Evolutionary conservation across 495 filamentous ascomycete species (phyloP), one percentile per base, ranked within the genome.

Genomic region (Astrothelium macrocarpum): DNA sequence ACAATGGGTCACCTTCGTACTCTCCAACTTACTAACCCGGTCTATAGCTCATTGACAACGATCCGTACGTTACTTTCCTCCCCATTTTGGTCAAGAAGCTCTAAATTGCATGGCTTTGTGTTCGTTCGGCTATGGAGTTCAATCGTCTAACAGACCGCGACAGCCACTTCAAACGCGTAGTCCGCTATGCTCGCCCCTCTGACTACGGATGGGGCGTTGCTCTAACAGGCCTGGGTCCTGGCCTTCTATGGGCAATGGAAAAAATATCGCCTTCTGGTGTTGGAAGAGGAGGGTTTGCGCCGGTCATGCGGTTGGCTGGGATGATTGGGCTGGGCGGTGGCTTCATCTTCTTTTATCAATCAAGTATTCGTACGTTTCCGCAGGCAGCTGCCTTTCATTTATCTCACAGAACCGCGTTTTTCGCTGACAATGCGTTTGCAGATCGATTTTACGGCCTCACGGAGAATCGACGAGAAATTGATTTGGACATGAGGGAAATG

Each of bases 401-500:
- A 31, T 10, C 31, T 20, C 5, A 7, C 2, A 11, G 36, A 36
- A 34, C 5, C 16, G 67, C 78, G 75, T 16, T 10, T 16, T 9
- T 45, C 26, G 63, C 65, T 68, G 32, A 66, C 53, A 59, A 46
- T 45, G 1, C 5, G 36, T 31, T 62, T 53, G 36, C 53, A 46
- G 62, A 65, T 42, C 90, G 94, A 58, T 97, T 98, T 79, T 96
- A 96, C 80, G 94, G 94, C 66, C 88, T 90, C 78, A 84, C 82
- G 34, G 94, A 98, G 74, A 97, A 98, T 78, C 76, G 84, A 49
- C 85, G 95, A 63, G 94, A 98, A 72, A 78, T 92, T 32, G 90
- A 96, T 45, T 88, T 93, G 86, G 94, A 98, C 73, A 98, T 96
- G 91, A 84, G 83, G 62, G 94, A 98, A 80, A 98, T 98, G 94